Evolutionary conservation across 495 filamentous ascomycete genomes (phyloP), one percentile per base, ranked within the genome.

Genomic region (Tuber umbilicatum): DNA sequence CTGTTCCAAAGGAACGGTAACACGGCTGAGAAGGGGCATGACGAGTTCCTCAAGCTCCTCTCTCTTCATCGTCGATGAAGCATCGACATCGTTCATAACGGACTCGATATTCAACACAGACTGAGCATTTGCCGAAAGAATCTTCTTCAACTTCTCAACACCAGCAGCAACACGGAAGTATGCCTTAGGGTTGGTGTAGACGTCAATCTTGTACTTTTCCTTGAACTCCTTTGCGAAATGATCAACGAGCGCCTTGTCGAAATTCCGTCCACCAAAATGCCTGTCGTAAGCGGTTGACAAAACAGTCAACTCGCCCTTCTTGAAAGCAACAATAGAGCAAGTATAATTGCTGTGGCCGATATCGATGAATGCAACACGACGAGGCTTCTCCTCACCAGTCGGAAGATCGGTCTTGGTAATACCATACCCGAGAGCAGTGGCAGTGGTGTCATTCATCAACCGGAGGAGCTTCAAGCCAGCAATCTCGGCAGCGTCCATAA

Each of bases 61-160:
- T 80, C 95, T 92, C 84, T 94, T 98, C 79, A 98, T 87, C 88
- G 96, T 90, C 68, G 91, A 86, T 35, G 88, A 89, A 37, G 97
- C 96, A 84, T 99, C 95, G 45, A 94, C 86, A 83, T 99, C 95
- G 83, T 98, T 94, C 95, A 99, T 98, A 76, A 98, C 87, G 31
- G 95, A 97, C 87, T 99, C 95, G 81, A 99, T 97, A 86, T 92
- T 97, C 82, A 99, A 80, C n/a, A 95, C 96, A 5, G 94, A 95
- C 78, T 90, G 88, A 70, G 94, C 90, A 84, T 98, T 98, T 80
- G 95, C 95, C 21, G 96, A 98, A 73, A 99, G 88, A 72, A 99
- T 91, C 89, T 98, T 98, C 93, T 99, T 99, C 82, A 97, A 83
- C 89, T 97, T 98, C 88, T 99, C 95, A 70, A 93, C 92, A 69